Evolutionary conservation across 202 grass and related monocot genomes (phyloP).

Genomic region (Carex arenaria): DNA sequence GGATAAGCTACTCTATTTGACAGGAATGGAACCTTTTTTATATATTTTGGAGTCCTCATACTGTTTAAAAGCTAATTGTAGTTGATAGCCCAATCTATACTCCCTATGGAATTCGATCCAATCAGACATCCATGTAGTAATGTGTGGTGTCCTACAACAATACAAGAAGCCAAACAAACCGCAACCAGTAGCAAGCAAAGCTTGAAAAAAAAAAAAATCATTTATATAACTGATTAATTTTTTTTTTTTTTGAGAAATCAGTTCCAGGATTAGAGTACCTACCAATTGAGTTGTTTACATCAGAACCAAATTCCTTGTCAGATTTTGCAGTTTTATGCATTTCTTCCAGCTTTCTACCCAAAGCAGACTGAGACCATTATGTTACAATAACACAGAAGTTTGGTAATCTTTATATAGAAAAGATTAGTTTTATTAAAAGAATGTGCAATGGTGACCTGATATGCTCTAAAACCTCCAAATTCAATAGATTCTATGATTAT

Average conservation of each 20-base stretch:
- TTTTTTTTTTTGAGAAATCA: neutral
- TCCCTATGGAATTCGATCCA: too few relatives aligned
- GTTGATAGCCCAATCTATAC: conserved; percentile 40
- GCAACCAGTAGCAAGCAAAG: neutral
- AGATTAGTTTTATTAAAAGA: neutral
- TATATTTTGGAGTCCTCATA: conserved; percentile 58
- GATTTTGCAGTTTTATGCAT: conserved; percentile 77
- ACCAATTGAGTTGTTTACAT: conserved; percentile 73
- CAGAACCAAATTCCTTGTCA: conserved; percentile 60
- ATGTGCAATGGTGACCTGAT: conserved; percentile 48
- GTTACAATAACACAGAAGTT: neutral
- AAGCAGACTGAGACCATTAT: conserved; percentile 42
- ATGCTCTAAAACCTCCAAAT: conserved; percentile 54
- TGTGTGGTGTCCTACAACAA: neutral
- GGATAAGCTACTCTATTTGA: neutral
- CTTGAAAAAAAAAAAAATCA: neutral
- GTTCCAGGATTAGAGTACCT: conserved; percentile 24
- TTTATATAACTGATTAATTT: neutral
- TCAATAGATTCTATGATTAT: conserved; percentile 93
- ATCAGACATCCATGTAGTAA: too few relatives aligned
- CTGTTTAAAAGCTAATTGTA: conserved; percentile 39
- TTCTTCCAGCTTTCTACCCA: conserved; percentile 73
- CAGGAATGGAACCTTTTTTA: conserved; percentile 44
- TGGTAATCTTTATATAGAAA: neutral
- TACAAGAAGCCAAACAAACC: neutral